Base-by-base conservation (phyloP, 2,329 filamentous ascomycete species). In the Tetracladium maxilliforme region DNA sequence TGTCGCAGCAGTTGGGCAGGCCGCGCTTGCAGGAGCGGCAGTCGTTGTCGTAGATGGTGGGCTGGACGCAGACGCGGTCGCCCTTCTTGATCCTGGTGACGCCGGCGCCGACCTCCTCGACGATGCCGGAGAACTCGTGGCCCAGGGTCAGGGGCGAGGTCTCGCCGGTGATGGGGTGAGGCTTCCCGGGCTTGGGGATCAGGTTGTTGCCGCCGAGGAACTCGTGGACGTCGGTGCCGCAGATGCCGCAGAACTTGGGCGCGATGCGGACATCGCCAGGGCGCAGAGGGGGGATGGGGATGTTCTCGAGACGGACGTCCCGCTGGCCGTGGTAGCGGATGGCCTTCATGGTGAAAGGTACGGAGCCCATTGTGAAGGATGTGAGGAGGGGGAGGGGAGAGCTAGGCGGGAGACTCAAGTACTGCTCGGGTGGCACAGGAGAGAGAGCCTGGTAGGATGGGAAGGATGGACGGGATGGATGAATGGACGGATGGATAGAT, bases 111-210 rank as follows among this genome's bases (percentile, higher is more conserved):
- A 76, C 47, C 34, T 72, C 65, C 8, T 59, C 53, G 16, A 78
- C 51, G 3, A 58, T 56, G 8, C 71, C 72, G 4, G 59, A 64
- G 43, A 77, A 71, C 39, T 78, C 73, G 38, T 78, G 72, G 14
- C 73, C 72, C 7, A 77, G 51, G 0, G 59, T 70, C 7, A 75
- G 54, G 4, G 70, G 72, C 18, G 68, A 54, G 2, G 50, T 53
- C 29, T 66, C 64, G 16, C 58, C 51, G 1, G 70, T 76, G 13
- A 75, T 44, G 3, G 59, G 59, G 36, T 77, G 71, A 2, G 69
- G 64, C 6, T 43, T 44, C n/a, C n/a, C n/a, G 6, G 40, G 9
- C 11, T 19, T 39, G 4, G 66, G 64, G 2, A 58, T 55, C 43
- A 64, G 58, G 14, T 48, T 59, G 10, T 52, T 51, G 3, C 54